Evolutionary conservation across 768 basidiomycete species (phyloP).

Genomic region (Boletus sensibilis): DNA sequence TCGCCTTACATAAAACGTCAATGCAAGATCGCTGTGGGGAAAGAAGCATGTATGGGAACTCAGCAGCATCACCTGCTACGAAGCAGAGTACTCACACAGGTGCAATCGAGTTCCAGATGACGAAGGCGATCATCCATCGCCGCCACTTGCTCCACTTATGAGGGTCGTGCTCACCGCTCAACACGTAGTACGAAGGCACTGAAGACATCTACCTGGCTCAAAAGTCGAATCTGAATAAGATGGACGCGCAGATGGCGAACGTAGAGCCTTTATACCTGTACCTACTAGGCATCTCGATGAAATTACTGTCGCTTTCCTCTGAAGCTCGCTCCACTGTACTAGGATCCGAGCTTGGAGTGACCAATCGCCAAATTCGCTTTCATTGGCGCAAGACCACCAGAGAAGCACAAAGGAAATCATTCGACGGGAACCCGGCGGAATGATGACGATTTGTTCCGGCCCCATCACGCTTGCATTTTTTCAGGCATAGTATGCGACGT

Average conservation of each 20-base stretch:
- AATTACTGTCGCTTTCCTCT: background rate
- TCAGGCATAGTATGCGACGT: background rate
- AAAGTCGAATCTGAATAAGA: background rate
- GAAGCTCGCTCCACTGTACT: background rate
- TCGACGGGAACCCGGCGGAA: background rate
- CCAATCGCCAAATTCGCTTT: slow-evolving; percentile 23
- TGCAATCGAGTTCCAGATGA: slow-evolving; percentile 31
- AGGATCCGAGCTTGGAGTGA: background rate
- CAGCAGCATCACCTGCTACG: background rate
- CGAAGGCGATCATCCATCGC: slow-evolving; percentile 28
- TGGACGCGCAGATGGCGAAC: background rate
- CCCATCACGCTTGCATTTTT: background rate
- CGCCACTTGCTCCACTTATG: slow-evolving; percentile 29
- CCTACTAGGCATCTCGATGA: background rate
- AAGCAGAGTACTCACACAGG: slow-evolving; percentile 23
- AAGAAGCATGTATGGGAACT: background rate
- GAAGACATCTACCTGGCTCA: slow-evolving; percentile 19
- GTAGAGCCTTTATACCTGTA: slow-evolving; percentile 16
- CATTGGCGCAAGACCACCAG: background rate
- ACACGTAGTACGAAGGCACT: slow-evolving; percentile 10
- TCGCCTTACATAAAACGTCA: slow-evolving; percentile 29
- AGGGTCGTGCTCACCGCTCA: slow-evolving; percentile 25
- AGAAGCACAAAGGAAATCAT: background rate
- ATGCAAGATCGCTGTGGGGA: slow-evolving; percentile 21
- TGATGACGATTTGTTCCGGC: background rate